phyloP scores from a whole-genome alignment of 208 protist species.

The Entamoeba nuttalli region DNA sequence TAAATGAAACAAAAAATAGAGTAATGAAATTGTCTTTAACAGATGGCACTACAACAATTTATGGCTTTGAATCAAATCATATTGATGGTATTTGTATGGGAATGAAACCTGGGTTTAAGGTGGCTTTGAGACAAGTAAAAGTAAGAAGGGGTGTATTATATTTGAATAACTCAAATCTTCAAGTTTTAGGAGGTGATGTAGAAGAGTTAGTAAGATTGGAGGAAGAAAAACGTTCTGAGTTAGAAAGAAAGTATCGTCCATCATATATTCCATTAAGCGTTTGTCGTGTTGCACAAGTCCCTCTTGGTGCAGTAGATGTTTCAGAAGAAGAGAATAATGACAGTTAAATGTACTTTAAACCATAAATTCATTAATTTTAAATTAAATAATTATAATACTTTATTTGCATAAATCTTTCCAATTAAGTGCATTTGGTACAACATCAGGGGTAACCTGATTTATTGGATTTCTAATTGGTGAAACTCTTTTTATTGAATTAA shows the following conservation, averaged over 20 bases:
- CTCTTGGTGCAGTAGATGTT: background rate
- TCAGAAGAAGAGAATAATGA: background rate
- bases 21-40: background rate
- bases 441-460: no score
- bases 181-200: background rate
- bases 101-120: background rate
- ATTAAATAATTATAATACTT: no score
- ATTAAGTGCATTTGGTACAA: no score
- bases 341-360: no score
- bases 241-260: background rate
- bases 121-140: background rate
- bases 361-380: no score
- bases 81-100: background rate
- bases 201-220: background rate
- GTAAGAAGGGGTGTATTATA: background rate
- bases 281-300: background rate
- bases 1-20: background rate
- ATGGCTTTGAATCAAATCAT: background rate
- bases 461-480: no score
- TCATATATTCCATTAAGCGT: background rate
- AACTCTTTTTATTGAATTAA: no score
- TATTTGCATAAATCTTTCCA: no score
- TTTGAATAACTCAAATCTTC: background rate
- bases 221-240: background rate
- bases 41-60: background rate